Percentiles rank a stretch among this genome's conserved stretches.
Conservation (phyloP, 2,329 filamentous ascomycete genomes). For the Diaporthe caulivora region DNA sequence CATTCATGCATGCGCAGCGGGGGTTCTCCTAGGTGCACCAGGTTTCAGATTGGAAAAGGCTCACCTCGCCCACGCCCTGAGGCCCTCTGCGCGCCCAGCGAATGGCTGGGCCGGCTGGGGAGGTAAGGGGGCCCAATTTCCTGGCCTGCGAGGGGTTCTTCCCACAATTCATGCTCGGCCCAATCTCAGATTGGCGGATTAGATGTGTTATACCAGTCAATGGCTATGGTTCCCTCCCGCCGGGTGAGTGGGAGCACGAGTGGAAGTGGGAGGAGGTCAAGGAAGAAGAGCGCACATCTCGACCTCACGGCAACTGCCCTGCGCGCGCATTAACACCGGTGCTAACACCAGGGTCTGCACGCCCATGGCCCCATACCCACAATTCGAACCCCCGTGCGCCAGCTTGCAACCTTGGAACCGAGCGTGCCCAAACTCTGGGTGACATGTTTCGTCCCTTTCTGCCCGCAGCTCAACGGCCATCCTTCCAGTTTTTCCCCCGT, state of each 20-base stretch:
- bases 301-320: slow-evolving; percentile 5
- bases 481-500: not conserved
- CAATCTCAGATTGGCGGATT: not conserved
- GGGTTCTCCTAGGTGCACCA: slow-evolving; percentile 1
- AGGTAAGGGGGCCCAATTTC: slow-evolving; percentile 27
- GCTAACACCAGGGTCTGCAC: slow-evolving; percentile 22
- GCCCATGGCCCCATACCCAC: slow-evolving; percentile 1
- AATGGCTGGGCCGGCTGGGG: slow-evolving; percentile 25
- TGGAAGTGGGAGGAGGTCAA: not conserved
- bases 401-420: not conserved
- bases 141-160: not conserved
- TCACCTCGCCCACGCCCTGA: slow-evolving; percentile 19
- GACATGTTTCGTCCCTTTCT: slow-evolving; percentile 30
- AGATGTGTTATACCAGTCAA: not conserved
- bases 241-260: not conserved
- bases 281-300: too few species aligned
- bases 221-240: not conserved
- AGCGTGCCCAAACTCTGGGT: slow-evolving; percentile 9
- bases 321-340: slow-evolving; percentile 4
- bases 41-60: slow-evolving; percentile 28
- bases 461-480: slow-evolving; percentile 21
- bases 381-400: slow-evolving; percentile 9
- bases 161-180: slow-evolving; percentile 17
- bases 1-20: slow-evolving; percentile 24
- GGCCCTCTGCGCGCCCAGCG: not conserved